Percentiles rank a stretch among this genome's conserved stretches.
These are phyloP conservation scores for Hordeum marinum DNA, from an alignment of 176 grass and related monocot species.

Conservation along the genomic window DNA sequence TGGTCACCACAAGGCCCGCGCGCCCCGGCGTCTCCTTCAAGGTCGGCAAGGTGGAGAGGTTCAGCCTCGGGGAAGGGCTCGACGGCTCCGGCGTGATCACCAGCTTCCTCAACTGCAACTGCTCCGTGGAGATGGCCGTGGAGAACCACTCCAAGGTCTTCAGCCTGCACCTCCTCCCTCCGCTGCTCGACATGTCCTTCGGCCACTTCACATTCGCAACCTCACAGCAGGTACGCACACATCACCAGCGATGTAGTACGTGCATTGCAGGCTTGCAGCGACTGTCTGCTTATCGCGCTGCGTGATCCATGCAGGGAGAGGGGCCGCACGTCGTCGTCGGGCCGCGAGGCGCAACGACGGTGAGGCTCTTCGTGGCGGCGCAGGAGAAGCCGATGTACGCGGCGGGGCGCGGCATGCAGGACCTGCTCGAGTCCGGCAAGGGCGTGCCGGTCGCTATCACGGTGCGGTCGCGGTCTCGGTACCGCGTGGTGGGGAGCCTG, in stretches of 20 bases:
- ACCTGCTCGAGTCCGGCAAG: conserved; percentile 52
- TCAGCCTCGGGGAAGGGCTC: conserved; percentile 75
- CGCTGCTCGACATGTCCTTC: conserved; percentile 54
- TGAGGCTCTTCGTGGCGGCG: conserved; percentile 44
- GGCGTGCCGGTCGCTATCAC: conserved; percentile 57
- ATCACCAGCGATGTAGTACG: too few species aligned
- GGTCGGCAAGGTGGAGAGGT: conserved; percentile 47
- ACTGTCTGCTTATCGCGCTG: too few species aligned
- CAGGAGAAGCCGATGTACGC: conserved; percentile 92
- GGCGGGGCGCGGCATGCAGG: conserved; percentile 73
- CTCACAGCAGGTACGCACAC: conserved; percentile 4
- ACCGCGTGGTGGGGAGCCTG: conserved; percentile 54
- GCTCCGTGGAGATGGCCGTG: conserved; percentile 61
- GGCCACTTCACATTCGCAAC: conserved; percentile 58
- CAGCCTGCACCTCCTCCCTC: conserved; percentile 48
- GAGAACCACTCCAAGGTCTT: conserved; percentile 92
- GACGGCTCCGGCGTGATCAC: conserved; percentile 82
- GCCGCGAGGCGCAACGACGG: not conserved
- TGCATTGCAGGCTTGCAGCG: too few species aligned
- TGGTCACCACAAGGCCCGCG: conserved; percentile 58
- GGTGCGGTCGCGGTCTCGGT: conserved; percentile 41
- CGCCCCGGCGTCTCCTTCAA: conserved; percentile 52
- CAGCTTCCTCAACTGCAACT: conserved; percentile 82
- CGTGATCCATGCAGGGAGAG: conserved; percentile 23
- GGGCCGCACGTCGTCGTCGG: conserved; percentile 31